Evolutionary conservation across 2,329 filamentous ascomycete species (phyloP).

Genomic region (Clarireedia monteithiana): DNA sequence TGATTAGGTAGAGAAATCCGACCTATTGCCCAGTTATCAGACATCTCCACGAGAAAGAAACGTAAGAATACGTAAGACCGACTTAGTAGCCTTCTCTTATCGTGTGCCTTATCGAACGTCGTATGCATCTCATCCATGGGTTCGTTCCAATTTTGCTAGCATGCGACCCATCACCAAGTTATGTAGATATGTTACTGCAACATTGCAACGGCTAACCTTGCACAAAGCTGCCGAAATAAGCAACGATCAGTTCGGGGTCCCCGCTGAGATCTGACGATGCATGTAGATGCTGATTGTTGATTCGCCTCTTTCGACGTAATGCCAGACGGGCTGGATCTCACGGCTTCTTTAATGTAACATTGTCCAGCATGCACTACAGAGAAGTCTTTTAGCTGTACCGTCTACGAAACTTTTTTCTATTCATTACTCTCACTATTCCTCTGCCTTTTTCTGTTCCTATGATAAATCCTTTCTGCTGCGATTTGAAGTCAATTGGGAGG

Average conservation of each 20-base stretch:
- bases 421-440: too few relatives aligned
- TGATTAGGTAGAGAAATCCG: too few relatives aligned
- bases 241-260: neutral
- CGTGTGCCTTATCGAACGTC: neutral
- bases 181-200: neutral
- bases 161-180: neutral
- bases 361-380: too few relatives aligned
- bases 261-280: neutral
- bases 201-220: neutral
- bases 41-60: too few relatives aligned
- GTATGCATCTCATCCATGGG: neutral
- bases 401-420: too few relatives aligned
- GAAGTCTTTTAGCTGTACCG: too few relatives aligned
- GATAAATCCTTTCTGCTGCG: too few relatives aligned
- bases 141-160: neutral
- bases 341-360: neutral
- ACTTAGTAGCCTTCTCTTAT: neutral
- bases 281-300: neutral
- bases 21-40: too few relatives aligned
- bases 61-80: neutral
- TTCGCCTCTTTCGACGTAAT: neutral
- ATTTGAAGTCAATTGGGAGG: neutral
- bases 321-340: neutral
- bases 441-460: too few relatives aligned
- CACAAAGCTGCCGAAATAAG: neutral